Conservation (phyloP, 345 rosid species). For the Noccaea bulbosa region DNA sequence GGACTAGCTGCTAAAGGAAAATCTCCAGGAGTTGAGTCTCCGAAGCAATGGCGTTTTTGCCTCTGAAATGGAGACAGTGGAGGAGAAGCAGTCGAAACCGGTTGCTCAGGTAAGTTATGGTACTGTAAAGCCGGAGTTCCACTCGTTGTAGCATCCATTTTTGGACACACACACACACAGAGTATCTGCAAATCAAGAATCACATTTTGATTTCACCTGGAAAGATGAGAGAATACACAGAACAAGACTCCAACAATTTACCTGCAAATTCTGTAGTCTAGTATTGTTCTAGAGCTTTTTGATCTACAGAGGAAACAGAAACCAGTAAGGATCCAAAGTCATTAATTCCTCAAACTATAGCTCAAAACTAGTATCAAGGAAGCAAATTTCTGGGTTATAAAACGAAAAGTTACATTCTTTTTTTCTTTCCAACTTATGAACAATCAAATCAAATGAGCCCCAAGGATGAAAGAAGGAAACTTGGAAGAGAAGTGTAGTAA, state of each 20-base stretch:
- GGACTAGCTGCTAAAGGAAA: slow-evolving; percentile 97
- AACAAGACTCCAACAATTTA: background rate
- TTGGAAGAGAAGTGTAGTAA: slow-evolving; percentile 32
- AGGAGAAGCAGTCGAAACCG: slow-evolving; percentile 58
- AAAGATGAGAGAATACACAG: slow-evolving; percentile 27
- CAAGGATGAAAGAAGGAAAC: slow-evolving; percentile 31
- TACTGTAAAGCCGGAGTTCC: slow-evolving; percentile 67
- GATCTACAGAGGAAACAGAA: slow-evolving; percentile 48
- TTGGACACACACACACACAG: slow-evolving; percentile 55
- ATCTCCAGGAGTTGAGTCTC: slow-evolving; percentile 91
- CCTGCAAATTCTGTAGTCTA: slow-evolving; percentile 43
- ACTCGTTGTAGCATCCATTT: slow-evolving; percentile 87
- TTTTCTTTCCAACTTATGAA: background rate
- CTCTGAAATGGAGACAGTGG: slow-evolving; percentile 61
- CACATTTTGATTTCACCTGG: slow-evolving; percentile 32
- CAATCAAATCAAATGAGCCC: slow-evolving; percentile 28
- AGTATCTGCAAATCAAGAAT: slow-evolving; percentile 52
- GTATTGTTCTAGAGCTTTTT: slow-evolving; percentile 46
- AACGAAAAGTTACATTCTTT: background rate
- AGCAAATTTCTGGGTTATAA: background rate
- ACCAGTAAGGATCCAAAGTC: slow-evolving; percentile 18
- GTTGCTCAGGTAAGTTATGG: slow-evolving; percentile 76
- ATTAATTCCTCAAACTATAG: slow-evolving; percentile 11
- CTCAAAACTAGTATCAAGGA: slow-evolving; percentile 4
- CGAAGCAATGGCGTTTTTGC: slow-evolving; percentile 75